A percentile compares a stretch with the other conserved stretches of the same genome.
phyloP scores from a whole-genome alignment of 768 basidiomycete genomes.

The Pisolithus albus region DNA sequence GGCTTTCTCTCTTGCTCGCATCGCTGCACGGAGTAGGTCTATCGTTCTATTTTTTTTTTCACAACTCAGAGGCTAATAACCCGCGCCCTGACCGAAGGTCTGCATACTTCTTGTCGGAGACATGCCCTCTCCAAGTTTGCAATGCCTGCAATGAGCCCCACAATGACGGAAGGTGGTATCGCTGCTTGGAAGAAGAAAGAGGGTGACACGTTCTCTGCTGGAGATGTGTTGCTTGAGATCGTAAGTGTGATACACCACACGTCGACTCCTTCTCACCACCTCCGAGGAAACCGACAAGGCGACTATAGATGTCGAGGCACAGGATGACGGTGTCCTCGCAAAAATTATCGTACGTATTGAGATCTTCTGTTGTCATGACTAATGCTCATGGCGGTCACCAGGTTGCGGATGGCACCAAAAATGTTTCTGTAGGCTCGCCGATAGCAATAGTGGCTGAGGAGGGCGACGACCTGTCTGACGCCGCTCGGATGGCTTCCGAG shows the following conservation, averaged over 20 bases:
- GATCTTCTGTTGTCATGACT: not conserved
- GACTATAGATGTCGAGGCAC: conserved; percentile 98
- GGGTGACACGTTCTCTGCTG: conserved; percentile 81
- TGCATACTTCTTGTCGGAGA: conserved; percentile 76
- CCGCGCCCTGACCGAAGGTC: conserved; percentile 30
- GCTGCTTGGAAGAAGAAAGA: conserved; percentile 97
- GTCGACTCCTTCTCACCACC: conserved; percentile 7
- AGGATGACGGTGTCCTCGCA: conserved; percentile 93
- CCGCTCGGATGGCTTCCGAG: conserved; percentile 63
- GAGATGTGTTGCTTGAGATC: conserved; percentile 95
- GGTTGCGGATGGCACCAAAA: conserved; percentile 82
- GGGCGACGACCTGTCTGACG: conserved; percentile 88
- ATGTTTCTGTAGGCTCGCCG: conserved; percentile 74
- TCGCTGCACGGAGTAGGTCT: conserved; percentile 58
- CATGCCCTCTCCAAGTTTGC: conserved; percentile 80
- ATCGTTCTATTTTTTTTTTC: not conserved
- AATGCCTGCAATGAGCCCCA: conserved; percentile 99
- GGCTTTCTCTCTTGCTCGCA: conserved; percentile 59
- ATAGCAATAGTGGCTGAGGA: conserved; percentile 94
- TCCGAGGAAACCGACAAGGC: conserved; percentile 98
- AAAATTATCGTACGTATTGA: conserved; percentile 81
- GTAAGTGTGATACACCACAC: conserved; percentile 38
- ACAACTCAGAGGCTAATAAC: not conserved
- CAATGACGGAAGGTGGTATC: conserved; percentile 99
- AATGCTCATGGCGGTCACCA: conserved; percentile 24